Evolutionary conservation across 495 filamentous ascomycete genomes (phyloP).

Genomic region (Penicillium diatomitis): DNA sequence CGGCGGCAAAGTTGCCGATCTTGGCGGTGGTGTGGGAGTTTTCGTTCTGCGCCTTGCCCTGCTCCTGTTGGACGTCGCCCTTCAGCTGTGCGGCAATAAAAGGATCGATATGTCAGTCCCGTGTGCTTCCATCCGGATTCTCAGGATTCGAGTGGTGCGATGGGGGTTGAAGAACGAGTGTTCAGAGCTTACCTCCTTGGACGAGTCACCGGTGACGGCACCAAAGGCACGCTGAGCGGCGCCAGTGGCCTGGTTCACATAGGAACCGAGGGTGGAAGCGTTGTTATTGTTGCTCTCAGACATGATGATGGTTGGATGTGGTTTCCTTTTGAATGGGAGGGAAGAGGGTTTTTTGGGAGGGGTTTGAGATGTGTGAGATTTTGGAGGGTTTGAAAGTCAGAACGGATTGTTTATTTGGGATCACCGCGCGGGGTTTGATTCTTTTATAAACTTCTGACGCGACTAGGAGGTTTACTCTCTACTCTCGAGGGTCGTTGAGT

Average conservation of each 20-base stretch:
- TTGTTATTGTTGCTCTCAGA: constrained; percentile 45
- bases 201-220: constrained; percentile 60
- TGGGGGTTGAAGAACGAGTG: no score
- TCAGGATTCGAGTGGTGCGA: no score
- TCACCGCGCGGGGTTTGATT: not conserved
- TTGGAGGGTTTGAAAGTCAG: not conserved
- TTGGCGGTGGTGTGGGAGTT: constrained; percentile 60
- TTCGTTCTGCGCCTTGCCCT: constrained; percentile 55
- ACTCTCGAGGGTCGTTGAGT: no score
- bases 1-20: constrained; percentile 51
- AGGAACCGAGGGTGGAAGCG: constrained; percentile 72
- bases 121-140: no score
- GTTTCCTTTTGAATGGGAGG: not conserved
- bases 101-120: no score
- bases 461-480: no score
- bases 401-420: not conserved
- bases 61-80: constrained; percentile 49
- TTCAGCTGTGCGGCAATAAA: constrained; percentile 13
- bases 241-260: constrained; percentile 69
- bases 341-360: constrained; percentile 1
- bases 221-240: constrained; percentile 64
- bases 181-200: constrained; percentile 47
- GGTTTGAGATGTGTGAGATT: not conserved
- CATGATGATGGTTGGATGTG: constrained; percentile 34
- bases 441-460: no score